Evolutionary conservation across 257 asterid genomes (phyloP).

Genomic region (Gynochthodes officinalis): DNA sequence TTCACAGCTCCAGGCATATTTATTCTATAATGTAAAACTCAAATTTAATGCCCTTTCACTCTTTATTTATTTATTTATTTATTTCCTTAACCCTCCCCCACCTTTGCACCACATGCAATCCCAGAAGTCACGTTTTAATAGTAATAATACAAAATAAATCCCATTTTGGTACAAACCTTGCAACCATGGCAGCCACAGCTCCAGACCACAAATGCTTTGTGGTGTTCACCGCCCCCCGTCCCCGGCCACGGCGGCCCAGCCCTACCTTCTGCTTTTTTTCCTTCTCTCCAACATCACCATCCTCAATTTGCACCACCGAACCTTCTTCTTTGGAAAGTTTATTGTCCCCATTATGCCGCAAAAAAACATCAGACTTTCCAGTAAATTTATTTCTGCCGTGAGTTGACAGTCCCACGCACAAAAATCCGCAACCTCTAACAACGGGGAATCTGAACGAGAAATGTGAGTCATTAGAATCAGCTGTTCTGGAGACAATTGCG

Average conservation of each 20-base stretch:
- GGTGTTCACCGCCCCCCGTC: slow-evolving; percentile 70
- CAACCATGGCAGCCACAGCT: slow-evolving; percentile 91
- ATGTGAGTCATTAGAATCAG: slow-evolving; percentile 25
- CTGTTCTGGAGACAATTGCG: slow-evolving; percentile 5
- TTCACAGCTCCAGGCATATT: background rate
- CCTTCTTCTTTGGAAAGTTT: slow-evolving; percentile 16
- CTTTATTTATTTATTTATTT: too few species aligned
- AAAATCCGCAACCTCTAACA: slow-evolving; percentile 35
- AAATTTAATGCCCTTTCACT: background rate
- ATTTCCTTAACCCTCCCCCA: too few species aligned
- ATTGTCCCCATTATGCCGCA: slow-evolving; percentile 23
- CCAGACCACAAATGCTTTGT: slow-evolving; percentile 97
- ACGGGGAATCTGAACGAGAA: slow-evolving; percentile 20
- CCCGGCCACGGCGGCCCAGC: slow-evolving; percentile 27
- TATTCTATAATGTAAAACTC: background rate
- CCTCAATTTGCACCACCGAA: slow-evolving; percentile 7
- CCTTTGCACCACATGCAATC: background rate
- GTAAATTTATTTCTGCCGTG: slow-evolving; percentile 34
- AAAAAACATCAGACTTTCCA: slow-evolving; percentile 24
- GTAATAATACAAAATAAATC: background rate
- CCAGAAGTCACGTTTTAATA: background rate
- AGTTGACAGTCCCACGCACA: slow-evolving; percentile 65
- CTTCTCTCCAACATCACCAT: slow-evolving; percentile 16
- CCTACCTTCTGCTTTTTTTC: slow-evolving; percentile 27
- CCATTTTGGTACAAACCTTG: slow-evolving; percentile 45